phyloP scores from a whole-genome alignment of 2,329 filamentous ascomycete genomes.

The Clonostachys solani region DNA sequence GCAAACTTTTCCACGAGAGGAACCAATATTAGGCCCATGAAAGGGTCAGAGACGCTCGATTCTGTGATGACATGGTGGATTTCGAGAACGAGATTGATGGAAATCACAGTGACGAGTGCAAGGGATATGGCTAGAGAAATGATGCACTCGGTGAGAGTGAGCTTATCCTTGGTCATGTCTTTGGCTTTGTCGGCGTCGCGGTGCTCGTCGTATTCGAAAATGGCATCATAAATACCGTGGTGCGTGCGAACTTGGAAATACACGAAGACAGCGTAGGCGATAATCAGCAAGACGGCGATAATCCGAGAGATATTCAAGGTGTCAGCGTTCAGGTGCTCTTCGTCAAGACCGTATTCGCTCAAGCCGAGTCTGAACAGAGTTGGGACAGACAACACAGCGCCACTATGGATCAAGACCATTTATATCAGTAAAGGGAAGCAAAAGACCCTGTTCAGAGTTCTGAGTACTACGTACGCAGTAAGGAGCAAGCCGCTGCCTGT shows the following conservation, averaged over 20 bases:
- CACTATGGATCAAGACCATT: slow-evolving; percentile 12
- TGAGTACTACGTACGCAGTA: slow-evolving; percentile 59
- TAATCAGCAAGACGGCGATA: slow-evolving; percentile 65
- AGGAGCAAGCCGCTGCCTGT: slow-evolving; percentile 73
- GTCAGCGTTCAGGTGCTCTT: slow-evolving; percentile 38
- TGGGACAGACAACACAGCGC: slow-evolving; percentile 34
- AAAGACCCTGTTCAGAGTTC: slow-evolving; percentile 13
- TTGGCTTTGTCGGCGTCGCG: slow-evolving; percentile 60
- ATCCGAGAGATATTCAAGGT: slow-evolving; percentile 66
- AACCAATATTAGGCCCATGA: slow-evolving; percentile 70
- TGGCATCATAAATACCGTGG: slow-evolving; percentile 70
- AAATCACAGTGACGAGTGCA: slow-evolving; percentile 67
- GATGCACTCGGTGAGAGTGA: slow-evolving; percentile 71
- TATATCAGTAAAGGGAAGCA: background rate
- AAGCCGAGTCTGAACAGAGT: slow-evolving; percentile 52
- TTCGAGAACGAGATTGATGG: slow-evolving; percentile 68
- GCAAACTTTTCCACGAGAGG: slow-evolving; percentile 83
- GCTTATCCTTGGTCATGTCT: slow-evolving; percentile 58
- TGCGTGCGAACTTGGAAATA: slow-evolving; percentile 75
- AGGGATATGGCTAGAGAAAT: slow-evolving; percentile 61
- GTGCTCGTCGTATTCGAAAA: slow-evolving; percentile 68
- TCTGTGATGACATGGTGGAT: slow-evolving; percentile 56
- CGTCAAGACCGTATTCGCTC: slow-evolving; percentile 12
- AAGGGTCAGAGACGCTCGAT: slow-evolving; percentile 42
- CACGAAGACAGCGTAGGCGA: slow-evolving; percentile 63